Conservation (phyloP, 2,329 filamentous ascomycete genomes). For the Lecanoromycetidae sp. region DNA sequence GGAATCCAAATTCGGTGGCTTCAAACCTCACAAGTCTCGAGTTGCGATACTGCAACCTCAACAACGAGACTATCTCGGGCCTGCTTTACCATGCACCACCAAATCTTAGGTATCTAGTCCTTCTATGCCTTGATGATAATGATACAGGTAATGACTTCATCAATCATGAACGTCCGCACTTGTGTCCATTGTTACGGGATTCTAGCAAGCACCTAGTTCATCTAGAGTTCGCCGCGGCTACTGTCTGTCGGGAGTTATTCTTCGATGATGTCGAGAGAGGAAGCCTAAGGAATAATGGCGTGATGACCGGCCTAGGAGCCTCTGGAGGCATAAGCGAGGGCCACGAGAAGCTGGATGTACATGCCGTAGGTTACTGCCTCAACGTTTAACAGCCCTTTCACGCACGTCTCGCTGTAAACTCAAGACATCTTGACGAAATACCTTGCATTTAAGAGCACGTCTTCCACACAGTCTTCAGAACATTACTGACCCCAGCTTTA, state of each 20-base stretch:
- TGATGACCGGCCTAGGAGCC: conserved; percentile 5
- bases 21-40: conserved; percentile 10
- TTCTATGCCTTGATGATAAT: conserved; percentile 4
- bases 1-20: conserved; percentile 12
- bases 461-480: no score
- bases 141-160: background rate
- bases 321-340: background rate
- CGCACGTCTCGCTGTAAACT: no score
- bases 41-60: conserved; percentile 13
- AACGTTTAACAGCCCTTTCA: no score
- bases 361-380: no score
- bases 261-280: conserved; percentile 12
- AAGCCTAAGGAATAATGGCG: conserved; percentile 8
- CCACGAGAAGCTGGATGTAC: conserved; percentile 9
- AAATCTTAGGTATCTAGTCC: conserved; percentile 13
- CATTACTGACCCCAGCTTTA: no score
- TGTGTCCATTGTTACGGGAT: conserved; percentile 13
- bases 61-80: conserved; percentile 5
- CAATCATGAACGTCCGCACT: conserved; percentile 2
- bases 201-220: conserved; percentile 11
- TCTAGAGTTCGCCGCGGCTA: conserved; percentile 8
- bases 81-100: conserved; percentile 14
- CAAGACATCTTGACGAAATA: no score
- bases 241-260: conserved; percentile 13
- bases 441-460: no score